A percentile compares a stretch with the other conserved stretches of the same genome.
Conservation (phyloP, 2,329 filamentous ascomycete species). For the Botrytis deweyae region DNA sequence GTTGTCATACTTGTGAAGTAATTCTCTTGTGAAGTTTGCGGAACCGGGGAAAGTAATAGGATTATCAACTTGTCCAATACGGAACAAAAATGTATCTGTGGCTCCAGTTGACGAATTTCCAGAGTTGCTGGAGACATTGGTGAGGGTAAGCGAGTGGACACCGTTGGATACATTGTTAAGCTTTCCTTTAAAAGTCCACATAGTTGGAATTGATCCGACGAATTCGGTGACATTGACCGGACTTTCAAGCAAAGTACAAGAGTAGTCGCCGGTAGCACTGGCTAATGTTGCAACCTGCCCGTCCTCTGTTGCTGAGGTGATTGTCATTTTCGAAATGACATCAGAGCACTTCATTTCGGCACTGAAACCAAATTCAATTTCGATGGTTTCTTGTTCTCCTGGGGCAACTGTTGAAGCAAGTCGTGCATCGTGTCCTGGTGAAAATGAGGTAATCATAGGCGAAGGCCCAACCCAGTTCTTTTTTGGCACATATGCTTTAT, state of each 20-base stretch:
- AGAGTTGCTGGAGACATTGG: slow-evolving; percentile 47
- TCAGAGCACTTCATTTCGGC: slow-evolving; percentile 59
- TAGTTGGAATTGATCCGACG: slow-evolving; percentile 53
- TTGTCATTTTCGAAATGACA: slow-evolving; percentile 49
- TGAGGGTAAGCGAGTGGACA: slow-evolving; percentile 57
- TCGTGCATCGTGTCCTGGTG: slow-evolving; percentile 61
- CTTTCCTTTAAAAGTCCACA: slow-evolving; percentile 53
- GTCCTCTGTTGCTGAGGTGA: slow-evolving; percentile 53
- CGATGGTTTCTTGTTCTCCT: slow-evolving; percentile 45
- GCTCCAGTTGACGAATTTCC: slow-evolving; percentile 49
- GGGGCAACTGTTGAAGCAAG: slow-evolving; percentile 49
- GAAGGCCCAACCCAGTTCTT: slow-evolving; percentile 50
- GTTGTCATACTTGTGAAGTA: slow-evolving; percentile 48
- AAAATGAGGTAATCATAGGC: slow-evolving; percentile 54
- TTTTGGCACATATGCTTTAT: slow-evolving; percentile 56
- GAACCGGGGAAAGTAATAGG: slow-evolving; percentile 56
- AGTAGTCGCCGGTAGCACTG: slow-evolving; percentile 41
- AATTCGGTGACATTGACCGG: slow-evolving; percentile 42
- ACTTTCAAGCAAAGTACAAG: slow-evolving; percentile 45
- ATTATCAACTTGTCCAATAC: slow-evolving; percentile 57
- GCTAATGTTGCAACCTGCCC: slow-evolving; percentile 47
- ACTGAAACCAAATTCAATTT: slow-evolving; percentile 58
- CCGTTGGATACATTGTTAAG: slow-evolving; percentile 59
- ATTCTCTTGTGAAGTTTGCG: slow-evolving; percentile 57
- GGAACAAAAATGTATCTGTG: slow-evolving; percentile 61